phyloP scores from a whole-genome alignment of 345 rosid genomes.

The Salix arbutifolia region DNA sequence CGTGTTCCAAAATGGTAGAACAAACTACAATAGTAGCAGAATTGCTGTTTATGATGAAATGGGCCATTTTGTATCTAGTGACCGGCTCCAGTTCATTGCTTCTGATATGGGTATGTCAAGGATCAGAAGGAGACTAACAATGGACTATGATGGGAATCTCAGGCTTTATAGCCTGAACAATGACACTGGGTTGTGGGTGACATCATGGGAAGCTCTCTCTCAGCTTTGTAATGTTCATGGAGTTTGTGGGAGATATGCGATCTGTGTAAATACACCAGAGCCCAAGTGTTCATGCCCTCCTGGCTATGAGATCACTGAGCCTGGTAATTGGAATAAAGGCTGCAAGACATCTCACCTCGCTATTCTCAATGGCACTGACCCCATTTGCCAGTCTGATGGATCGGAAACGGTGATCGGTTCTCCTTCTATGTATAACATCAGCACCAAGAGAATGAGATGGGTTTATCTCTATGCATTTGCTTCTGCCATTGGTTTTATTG shows the following conservation, averaged over 20 bases:
- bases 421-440: slow-evolving; percentile 18
- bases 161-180: slow-evolving; percentile 5
- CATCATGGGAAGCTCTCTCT: slow-evolving; percentile 3
- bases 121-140: slow-evolving; percentile 2
- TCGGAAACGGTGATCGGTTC: neutral
- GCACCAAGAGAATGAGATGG: slow-evolving; percentile 29
- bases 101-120: neutral
- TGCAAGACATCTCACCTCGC: slow-evolving; percentile 26
- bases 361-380: neutral
- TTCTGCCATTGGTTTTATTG: slow-evolving; percentile 29
- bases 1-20: slow-evolving; percentile 1
- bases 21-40: slow-evolving; percentile 8
- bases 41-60: neutral
- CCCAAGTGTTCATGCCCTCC: slow-evolving; percentile 10
- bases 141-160: slow-evolving; percentile 8
- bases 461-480: slow-evolving; percentile 37
- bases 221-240: slow-evolving; percentile 9
- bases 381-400: neutral
- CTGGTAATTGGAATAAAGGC: slow-evolving; percentile 22
- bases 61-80: slow-evolving; percentile 4
- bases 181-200: neutral
- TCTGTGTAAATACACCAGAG: neutral
- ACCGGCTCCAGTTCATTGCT: neutral
- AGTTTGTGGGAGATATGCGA: slow-evolving; percentile 4
- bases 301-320: neutral